Evolutionary conservation across 2,329 filamentous ascomycete genomes (phyloP).

Genomic region (Colletotrichum tofieldiae): DNA sequence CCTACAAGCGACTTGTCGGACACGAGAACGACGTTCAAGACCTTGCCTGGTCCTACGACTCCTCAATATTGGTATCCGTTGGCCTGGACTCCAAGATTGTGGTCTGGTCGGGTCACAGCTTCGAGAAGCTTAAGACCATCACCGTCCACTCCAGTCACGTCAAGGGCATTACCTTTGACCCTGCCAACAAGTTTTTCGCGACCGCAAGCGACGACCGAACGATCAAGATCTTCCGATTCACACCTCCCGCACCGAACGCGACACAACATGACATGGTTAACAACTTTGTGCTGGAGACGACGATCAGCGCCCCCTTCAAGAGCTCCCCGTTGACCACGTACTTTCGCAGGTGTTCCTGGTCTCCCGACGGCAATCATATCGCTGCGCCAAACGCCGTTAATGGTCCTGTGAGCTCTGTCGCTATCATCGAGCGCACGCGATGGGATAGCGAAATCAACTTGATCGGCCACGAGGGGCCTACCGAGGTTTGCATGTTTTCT

Average conservation of each 20-base stretch:
- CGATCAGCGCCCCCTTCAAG: conserved; percentile 88
- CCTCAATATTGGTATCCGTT: conserved; percentile 94
- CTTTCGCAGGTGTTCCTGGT: conserved; percentile 97
- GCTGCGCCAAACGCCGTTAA: conserved; percentile 98
- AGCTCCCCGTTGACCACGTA: conserved; percentile 97
- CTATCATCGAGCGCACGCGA: conserved; percentile 90
- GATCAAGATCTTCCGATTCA: conserved; percentile 97
- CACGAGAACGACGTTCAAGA: conserved; percentile 99
- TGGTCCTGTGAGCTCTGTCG: conserved; percentile 95
- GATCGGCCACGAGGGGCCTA: conserved; percentile 96
- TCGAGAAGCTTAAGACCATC: conserved; percentile 96
- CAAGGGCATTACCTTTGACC: conserved; percentile 98
- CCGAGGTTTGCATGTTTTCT: conserved; percentile 97
- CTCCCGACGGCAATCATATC: conserved; percentile 96
- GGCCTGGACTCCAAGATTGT: conserved; percentile 98
- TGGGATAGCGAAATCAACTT: conserved; percentile 99
- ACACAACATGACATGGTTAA: conserved; percentile 96
- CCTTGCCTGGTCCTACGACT: conserved; percentile 96
- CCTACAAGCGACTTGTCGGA: conserved; percentile 91
- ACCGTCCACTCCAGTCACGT: conserved; percentile 96
- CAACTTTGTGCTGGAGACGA: conserved; percentile 96
- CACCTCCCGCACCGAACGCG: conserved; percentile 89
- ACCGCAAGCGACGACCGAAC: conserved; percentile 97
- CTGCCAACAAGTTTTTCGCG: conserved; percentile 99
- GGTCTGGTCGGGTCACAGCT: conserved; percentile 97